Evolutionary conservation across 768 basidiomycete genomes (phyloP), one percentile per base, ranked within the genome.

Genomic region (Hygrophoropsis aurantiaca): DNA sequence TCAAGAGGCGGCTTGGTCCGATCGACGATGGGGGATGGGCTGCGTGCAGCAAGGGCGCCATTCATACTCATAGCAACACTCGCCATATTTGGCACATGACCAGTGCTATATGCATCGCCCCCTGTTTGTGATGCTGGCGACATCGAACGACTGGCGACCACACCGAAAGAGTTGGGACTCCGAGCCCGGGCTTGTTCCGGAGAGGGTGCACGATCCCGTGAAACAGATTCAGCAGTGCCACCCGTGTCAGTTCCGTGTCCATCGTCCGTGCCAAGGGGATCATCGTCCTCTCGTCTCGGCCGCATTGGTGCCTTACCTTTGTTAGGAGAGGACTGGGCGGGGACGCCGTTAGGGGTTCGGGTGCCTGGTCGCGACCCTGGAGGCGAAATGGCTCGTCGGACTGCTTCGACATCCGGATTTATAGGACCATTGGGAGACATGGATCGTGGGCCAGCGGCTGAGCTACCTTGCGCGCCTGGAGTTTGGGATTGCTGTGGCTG

Each of bases 361-460:
- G 61, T 65, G 13, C 53, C 63, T 19, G 74, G 65, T n/a, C 80
- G 72, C 11, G 66, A 61, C 53, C 74, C 75, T 5, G 74, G 62
- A 4, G 86, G 87, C 0, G 87, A 87, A 49, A 85, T 74, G 11
- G 84, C 82, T 26, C 85, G 81, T 25, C 85, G 82, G 42, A 71
- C 66, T 40, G 82, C 81, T 30, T 86, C 84, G 6, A 65, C 47
- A 26, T 82, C 84, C 8, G 71, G 60, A 0, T 55, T 51, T 32
- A 68, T 69, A 24, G 66, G 67, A 23, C 68, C 64, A n/a, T 66
- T 67, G 4, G 90, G 87, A 2, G 90, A 91, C 69, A 80, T 77
- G 3, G 88, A 74, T 26, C 87, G 83, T 19, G 52, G 52, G n/a
- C 63, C 69, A 33, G 66, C 72, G 30, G 49, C 51, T 27, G 65